Percentiles rank a stretch among this genome's conserved stretches.
These are phyloP conservation scores for Blyttiomyces sp. DNA, from an alignment of 371 early-diverging fungal genomes.

Conservation along the genomic window DNA sequence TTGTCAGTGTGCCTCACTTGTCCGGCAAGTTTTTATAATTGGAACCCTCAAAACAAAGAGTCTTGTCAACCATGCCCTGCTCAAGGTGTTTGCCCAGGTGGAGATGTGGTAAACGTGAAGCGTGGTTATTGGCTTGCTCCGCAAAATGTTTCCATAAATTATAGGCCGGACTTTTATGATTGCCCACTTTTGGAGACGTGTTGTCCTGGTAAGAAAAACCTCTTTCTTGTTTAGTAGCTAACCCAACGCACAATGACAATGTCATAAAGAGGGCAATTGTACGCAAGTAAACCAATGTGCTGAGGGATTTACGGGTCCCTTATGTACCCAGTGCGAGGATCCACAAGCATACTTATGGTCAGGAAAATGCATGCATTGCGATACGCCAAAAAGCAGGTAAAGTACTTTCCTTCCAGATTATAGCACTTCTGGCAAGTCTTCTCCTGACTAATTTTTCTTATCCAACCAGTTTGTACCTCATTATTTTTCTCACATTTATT, in stretches of 20 bases:
- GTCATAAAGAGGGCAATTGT: conserved; percentile 20
- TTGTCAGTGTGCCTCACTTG: conserved; percentile 14
- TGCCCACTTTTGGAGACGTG: conserved; percentile 20
- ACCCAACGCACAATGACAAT: no score
- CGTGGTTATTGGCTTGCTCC: conserved; percentile 3
- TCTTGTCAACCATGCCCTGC: conserved; percentile 4
- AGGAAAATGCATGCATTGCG: conserved; percentile 16
- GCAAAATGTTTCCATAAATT: background rate
- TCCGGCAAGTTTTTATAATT: conserved; percentile 17
- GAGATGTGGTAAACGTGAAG: conserved; percentile 2
- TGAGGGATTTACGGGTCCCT: conserved; percentile 14
- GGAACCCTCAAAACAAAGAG: background rate
- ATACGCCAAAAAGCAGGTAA: no score
- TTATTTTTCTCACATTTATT: conserved; percentile 4
- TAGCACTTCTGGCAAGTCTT: no score
- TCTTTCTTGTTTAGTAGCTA: background rate
- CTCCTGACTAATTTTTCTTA: no score
- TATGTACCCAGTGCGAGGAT: conserved; percentile 17
- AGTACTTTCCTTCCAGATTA: no score
- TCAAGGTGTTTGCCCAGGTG: conserved; percentile 15
- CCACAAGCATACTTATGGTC: conserved; percentile 11
- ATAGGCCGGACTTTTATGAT: conserved; percentile 12
- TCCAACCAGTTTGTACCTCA: conserved; percentile 8
- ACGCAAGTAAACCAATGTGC: conserved; percentile 3
- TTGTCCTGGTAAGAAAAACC: conserved; percentile 17